Evolutionary conservation across 2,329 filamentous ascomycete species (phyloP).

Genomic region (Verticillium albo-atrum): DNA sequence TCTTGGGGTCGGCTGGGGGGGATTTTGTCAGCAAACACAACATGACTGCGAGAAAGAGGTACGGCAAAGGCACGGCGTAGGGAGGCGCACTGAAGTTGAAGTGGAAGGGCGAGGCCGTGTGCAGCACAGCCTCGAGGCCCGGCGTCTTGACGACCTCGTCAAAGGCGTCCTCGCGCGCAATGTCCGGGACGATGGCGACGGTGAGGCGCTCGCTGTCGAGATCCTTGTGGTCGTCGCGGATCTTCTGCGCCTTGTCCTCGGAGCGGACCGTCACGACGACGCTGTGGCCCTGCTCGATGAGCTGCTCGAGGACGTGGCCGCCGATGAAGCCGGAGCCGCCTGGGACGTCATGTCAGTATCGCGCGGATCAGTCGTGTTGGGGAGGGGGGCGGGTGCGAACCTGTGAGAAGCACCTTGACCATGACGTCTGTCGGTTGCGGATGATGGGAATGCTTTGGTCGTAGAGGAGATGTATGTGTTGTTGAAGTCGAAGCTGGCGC

Average conservation of each 20-base stretch:
- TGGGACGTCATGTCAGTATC: slow-evolving; percentile 11
- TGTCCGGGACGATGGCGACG: slow-evolving; percentile 67
- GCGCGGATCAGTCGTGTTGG: not conserved
- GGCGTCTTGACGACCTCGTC: slow-evolving; percentile 53
- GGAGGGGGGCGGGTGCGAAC: slow-evolving; percentile 19
- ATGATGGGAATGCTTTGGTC: no score
- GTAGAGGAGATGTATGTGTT: not conserved
- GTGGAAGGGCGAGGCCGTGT: slow-evolving; percentile 58
- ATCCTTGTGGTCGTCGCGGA: slow-evolving; percentile 43
- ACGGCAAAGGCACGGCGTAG: not conserved
- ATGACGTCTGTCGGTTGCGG: no score
- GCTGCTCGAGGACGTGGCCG: slow-evolving; percentile 49
- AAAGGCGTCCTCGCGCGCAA: slow-evolving; percentile 70
- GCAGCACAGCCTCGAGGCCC: slow-evolving; percentile 51
- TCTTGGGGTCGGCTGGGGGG: slow-evolving; percentile 39
- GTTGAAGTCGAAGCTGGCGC: not conserved
- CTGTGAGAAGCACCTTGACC: slow-evolving; percentile 43
- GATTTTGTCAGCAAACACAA: no score
- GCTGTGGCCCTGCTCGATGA: slow-evolving; percentile 43
- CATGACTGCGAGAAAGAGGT: not conserved
- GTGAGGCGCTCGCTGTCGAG: slow-evolving; percentile 38
- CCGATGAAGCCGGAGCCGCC: slow-evolving; percentile 51
- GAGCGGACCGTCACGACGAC: slow-evolving; percentile 54
- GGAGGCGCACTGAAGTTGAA: slow-evolving; percentile 38
- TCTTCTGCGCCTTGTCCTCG: slow-evolving; percentile 47